Evolutionary conservation across 495 filamentous ascomycete species (phyloP).

Genomic region (Xeromyces bisporus): DNA sequence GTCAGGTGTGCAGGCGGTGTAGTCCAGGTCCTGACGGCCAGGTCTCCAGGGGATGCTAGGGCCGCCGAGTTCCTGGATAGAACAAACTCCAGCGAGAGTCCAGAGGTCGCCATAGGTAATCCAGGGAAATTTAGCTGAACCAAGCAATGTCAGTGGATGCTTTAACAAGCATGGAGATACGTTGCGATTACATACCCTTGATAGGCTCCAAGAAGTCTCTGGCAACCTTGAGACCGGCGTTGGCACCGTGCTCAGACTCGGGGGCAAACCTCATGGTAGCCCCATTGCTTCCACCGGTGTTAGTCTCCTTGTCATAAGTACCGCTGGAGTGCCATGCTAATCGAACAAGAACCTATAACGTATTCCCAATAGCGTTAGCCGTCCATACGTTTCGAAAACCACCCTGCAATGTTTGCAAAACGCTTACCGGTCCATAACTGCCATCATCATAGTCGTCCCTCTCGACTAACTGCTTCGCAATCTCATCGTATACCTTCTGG

Average conservation of each 20-base stretch:
- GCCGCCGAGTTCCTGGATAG: conserved; percentile 91
- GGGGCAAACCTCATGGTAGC: conserved; percentile 96
- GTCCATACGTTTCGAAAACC: no score
- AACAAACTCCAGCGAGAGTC: conserved; percentile 73
- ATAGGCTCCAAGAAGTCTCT: conserved; percentile 86
- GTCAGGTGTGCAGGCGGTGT: conserved; percentile 81
- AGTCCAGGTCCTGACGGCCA: conserved; percentile 66
- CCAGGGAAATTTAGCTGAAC: conserved; percentile 80
- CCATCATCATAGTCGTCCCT: conserved; percentile 94
- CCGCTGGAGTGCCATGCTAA: conserved; percentile 80
- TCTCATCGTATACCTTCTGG: conserved; percentile 86
- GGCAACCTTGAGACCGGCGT: conserved; percentile 74
- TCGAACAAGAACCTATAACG: conserved; percentile 53
- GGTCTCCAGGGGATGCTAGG: conserved; percentile 80
- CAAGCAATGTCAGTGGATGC: no score
- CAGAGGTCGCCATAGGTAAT: conserved; percentile 92
- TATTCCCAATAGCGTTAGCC: no score
- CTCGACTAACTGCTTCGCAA: conserved; percentile 64
- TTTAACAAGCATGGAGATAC: no score
- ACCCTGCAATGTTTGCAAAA: no score
- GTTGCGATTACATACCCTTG: conserved; percentile 39
- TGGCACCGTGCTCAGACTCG: conserved; percentile 83
- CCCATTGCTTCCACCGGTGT: conserved; percentile 87
- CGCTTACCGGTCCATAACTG: conserved; percentile 72
- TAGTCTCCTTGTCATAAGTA: conserved; percentile 77